phyloP scores from a whole-genome alignment of 257 asterid genomes.

The Echium plantagineum region DNA sequence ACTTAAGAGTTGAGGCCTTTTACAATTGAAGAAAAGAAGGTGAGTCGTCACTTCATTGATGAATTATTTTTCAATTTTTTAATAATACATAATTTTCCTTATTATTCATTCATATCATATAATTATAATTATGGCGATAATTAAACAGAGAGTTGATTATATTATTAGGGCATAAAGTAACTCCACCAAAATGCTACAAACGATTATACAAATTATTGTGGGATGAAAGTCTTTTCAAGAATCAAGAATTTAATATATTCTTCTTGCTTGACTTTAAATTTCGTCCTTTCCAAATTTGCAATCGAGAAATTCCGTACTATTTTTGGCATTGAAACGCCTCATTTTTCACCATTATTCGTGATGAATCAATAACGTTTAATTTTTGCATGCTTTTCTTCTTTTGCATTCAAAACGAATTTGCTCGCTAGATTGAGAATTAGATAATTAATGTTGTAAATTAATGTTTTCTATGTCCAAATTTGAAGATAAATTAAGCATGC shows the following conservation, averaged over 20 bases:
- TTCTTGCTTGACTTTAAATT: neutral
- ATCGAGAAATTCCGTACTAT: neutral
- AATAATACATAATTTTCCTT: no score
- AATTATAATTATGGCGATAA: neutral
- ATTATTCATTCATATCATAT: no score
- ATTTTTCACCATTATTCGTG: no score
- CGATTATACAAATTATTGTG: neutral
- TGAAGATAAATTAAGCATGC: no score
- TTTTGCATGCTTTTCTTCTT: no score
- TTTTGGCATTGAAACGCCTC: neutral
- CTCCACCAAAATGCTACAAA: constrained; percentile 1
- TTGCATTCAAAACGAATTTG: no score
- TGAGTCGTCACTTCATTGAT: neutral
- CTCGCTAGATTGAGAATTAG: no score
- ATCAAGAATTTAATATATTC: no score
- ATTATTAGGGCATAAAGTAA: constrained; percentile 12
- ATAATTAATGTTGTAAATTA: no score
- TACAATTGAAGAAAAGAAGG: neutral
- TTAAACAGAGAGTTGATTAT: neutral
- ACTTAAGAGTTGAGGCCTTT: neutral
- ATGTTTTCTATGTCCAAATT: no score
- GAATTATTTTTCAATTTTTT: no score
- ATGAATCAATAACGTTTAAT: no score
- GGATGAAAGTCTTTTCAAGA: neutral
- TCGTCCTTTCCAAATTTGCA: neutral